phyloP scores from a whole-genome alignment of 305 asterid genomes.

The Solanum hybrid region DNA sequence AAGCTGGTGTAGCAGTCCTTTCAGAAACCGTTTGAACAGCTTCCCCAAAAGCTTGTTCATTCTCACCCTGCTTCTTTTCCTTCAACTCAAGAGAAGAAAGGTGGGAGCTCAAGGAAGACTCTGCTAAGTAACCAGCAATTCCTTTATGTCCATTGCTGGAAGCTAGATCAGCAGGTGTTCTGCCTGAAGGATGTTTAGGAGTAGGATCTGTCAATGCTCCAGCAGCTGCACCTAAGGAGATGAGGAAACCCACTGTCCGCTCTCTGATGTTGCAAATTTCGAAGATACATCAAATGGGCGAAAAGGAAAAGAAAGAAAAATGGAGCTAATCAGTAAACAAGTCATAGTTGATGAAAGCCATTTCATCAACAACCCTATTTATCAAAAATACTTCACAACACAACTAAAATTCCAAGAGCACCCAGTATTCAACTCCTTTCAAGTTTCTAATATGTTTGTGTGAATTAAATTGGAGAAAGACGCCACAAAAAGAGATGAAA shows the following conservation, averaged over 20 bases:
- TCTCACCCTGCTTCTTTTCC: constrained; percentile 32
- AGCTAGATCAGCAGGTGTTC: constrained; percentile 89
- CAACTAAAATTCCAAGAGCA: background rate
- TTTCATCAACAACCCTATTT: background rate
- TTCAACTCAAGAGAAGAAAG: constrained; percentile 53
- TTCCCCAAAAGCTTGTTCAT: constrained; percentile 21
- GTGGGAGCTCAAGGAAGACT: constrained; percentile 63
- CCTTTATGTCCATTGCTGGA: constrained; percentile 86
- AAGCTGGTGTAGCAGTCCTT: constrained; percentile 53
- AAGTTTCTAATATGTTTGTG: background rate
- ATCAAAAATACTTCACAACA: background rate
- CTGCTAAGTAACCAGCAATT: constrained; percentile 90
- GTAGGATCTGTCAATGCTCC: constrained; percentile 84
- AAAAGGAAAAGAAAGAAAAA: background rate
- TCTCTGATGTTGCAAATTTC: constrained; percentile 37
- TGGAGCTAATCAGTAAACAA: background rate
- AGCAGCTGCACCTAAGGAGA: constrained; percentile 71
- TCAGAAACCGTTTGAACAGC: constrained; percentile 65
- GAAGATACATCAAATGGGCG: background rate
- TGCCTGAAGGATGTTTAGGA: constrained; percentile 55
- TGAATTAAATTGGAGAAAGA: background rate
- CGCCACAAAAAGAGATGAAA: background rate
- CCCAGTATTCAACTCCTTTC: background rate
- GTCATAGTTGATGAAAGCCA: background rate
- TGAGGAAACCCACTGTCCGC: constrained; percentile 71